A percentile compares a stretch with the other conserved stretches of the same genome.
These are phyloP conservation scores for Hibiscus syriacus DNA, from an alignment of 345 rosid genomes.

Conservation along the genomic window DNA sequence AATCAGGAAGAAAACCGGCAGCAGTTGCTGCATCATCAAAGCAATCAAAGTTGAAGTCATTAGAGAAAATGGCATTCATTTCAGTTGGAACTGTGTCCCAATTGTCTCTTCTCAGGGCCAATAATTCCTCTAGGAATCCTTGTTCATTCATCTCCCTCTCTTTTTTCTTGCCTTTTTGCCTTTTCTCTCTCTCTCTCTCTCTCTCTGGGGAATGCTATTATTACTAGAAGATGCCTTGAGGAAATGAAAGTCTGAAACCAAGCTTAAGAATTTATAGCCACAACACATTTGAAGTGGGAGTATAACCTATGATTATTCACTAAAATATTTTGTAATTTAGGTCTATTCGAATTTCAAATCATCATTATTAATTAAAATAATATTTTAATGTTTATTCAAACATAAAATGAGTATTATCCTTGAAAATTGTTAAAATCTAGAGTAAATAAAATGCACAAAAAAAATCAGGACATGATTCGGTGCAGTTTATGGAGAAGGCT, in stretches of 20 bases:
- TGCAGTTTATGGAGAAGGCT: background rate
- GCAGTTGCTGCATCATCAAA: constrained; percentile 8
- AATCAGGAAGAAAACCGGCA: constrained; percentile 16
- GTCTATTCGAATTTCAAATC: too few relatives aligned
- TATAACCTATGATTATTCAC: too few relatives aligned
- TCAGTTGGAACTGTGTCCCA: constrained; percentile 29
- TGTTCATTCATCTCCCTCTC: constrained; percentile 28
- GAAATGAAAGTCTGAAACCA: constrained; percentile 18
- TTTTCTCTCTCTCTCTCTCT: background rate
- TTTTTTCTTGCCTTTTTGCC: background rate
- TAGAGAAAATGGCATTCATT: constrained; percentile 19
- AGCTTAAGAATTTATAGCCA: constrained; percentile 24
- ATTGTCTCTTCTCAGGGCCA: constrained; percentile 27
- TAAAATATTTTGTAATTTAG: too few relatives aligned
- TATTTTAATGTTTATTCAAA: too few relatives aligned
- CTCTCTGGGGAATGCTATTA: constrained; percentile 1
- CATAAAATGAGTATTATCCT: too few relatives aligned
- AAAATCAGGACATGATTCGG: background rate
- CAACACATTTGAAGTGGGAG: background rate
- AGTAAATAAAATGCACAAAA: too few relatives aligned
- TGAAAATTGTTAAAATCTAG: too few relatives aligned
- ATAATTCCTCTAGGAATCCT: constrained; percentile 30
- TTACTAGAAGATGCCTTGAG: constrained; percentile 23
- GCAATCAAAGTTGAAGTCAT: constrained; percentile 15
- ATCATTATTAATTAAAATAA: too few relatives aligned